These are phyloP conservation scores for Sedum album DNA, from an alignment of 164 flowering plant genomes.

Conservation along the genomic window DNA sequence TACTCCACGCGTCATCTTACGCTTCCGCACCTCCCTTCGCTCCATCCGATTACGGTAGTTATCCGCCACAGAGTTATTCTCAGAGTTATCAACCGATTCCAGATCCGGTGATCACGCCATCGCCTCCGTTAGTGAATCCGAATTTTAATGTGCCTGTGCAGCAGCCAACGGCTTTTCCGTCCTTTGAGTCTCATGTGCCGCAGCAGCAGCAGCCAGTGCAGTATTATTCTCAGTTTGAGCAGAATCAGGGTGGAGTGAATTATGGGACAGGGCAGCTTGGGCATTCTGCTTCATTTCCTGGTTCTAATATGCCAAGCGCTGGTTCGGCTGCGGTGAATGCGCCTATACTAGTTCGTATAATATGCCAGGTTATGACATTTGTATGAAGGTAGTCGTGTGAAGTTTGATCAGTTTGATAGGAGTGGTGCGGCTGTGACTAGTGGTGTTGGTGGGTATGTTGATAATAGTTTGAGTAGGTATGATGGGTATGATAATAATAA, in stretches of 20 bases:
- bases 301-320: too few relatives aligned
- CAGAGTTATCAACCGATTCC: constrained; percentile 21
- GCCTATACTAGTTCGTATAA: too few relatives aligned
- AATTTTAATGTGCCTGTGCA: not conserved
- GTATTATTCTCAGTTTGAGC: constrained; percentile 47
- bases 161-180: constrained; percentile 22
- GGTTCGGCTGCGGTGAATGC: too few relatives aligned
- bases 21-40: constrained; percentile 75
- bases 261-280: constrained; percentile 7
- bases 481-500: constrained; percentile 34
- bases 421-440: constrained; percentile 21
- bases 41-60: constrained; percentile 33
- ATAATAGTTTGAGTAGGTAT: constrained; percentile 25
- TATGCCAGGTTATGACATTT: constrained; percentile 19
- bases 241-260: constrained; percentile 29
- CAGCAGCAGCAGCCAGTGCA: constrained; percentile 21
- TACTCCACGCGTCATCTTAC: constrained; percentile 20
- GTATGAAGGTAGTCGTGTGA: constrained; percentile 25
- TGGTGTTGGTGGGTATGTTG: constrained; percentile 25
- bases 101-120: constrained; percentile 19
- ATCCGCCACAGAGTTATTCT: constrained; percentile 8
- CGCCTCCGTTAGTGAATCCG: constrained; percentile 5
- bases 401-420: constrained; percentile 40
- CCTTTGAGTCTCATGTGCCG: constrained; percentile 26
- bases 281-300: constrained; percentile 16